Evolutionary conservation across 257 asterid species (phyloP).

Genomic region (Phtheirospermum japonicum): DNA sequence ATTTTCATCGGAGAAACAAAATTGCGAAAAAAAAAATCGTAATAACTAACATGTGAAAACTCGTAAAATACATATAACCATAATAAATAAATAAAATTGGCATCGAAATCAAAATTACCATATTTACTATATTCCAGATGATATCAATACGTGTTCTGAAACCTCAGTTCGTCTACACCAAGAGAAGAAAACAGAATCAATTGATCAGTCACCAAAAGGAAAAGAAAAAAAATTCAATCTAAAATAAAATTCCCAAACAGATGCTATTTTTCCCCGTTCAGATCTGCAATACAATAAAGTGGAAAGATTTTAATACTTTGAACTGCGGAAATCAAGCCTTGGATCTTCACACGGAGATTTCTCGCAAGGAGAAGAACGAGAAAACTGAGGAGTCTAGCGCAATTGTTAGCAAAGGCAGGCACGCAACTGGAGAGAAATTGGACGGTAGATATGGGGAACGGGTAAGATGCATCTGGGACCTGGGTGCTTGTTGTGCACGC

Average conservation of each 20-base stretch:
- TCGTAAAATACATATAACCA: background rate
- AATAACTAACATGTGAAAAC: background rate
- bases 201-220: background rate
- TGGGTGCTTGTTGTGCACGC: constrained; percentile 44
- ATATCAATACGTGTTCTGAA: constrained; percentile 19
- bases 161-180: constrained; percentile 27
- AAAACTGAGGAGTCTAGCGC: constrained; percentile 14
- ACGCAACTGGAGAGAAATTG: constrained; percentile 26
- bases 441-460: constrained; percentile 28
- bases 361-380: constrained; percentile 3
- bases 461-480: constrained; percentile 38
- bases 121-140: constrained; percentile 26
- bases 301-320: constrained; percentile 8
- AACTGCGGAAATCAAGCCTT: constrained; percentile 17
- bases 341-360: constrained; percentile 24
- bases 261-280: constrained; percentile 2
- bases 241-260: constrained; percentile 3
- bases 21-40: background rate
- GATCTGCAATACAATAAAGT: constrained; percentile 31
- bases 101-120: constrained; percentile 31
- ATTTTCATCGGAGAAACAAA: background rate
- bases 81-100: background rate
- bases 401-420: constrained; percentile 21
- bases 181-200: background rate
- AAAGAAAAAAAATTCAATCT: background rate